phyloP scores from a whole-genome alignment of 768 basidiomycete species.

The Nidularia sp. region DNA sequence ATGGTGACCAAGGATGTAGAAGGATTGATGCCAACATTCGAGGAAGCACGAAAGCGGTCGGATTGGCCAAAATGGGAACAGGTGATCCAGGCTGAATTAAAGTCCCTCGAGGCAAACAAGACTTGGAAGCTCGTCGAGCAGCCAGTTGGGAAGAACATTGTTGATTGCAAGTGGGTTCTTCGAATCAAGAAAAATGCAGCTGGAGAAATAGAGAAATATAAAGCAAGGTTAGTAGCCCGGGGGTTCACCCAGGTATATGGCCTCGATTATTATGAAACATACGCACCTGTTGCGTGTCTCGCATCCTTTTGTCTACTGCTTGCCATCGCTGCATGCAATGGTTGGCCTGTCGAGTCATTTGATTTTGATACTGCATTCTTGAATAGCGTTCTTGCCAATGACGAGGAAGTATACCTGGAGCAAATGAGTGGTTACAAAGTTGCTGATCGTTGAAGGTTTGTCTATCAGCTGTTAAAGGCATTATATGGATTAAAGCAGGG shows the following conservation, averaged over 20 bases:
- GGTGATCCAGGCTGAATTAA: slow-evolving; percentile 6
- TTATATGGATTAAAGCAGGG: background rate
- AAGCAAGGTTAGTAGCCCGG: slow-evolving; percentile 22
- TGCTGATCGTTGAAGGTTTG: too few species aligned
- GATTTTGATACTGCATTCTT: slow-evolving; percentile 26
- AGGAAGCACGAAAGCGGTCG: background rate
- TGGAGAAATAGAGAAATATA: slow-evolving; percentile 16
- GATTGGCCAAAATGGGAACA: slow-evolving; percentile 7
- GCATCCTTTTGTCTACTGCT: slow-evolving; percentile 15
- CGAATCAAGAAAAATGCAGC: slow-evolving; percentile 11
- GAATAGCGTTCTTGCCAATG: slow-evolving; percentile 8
- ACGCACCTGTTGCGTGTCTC: slow-evolving; percentile 16
- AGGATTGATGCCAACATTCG: background rate
- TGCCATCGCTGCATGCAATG: slow-evolving; percentile 22
- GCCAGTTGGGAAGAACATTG: slow-evolving; percentile 1
- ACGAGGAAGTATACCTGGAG: slow-evolving; percentile 19
- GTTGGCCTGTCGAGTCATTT: slow-evolving; percentile 26
- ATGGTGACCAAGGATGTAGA: background rate
- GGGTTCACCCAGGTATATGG: slow-evolving; percentile 32
- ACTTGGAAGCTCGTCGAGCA: slow-evolving; percentile 8
- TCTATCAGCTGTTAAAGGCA: too few species aligned
- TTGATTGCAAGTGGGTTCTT: slow-evolving; percentile 8
- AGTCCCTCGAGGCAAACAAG: slow-evolving; percentile 3
- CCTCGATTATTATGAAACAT: slow-evolving; percentile 26
- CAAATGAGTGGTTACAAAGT: slow-evolving; percentile 17